Evolutionary conservation across 2,329 filamentous ascomycete genomes (phyloP).

Genomic region (Monosporascus sp.): DNA sequence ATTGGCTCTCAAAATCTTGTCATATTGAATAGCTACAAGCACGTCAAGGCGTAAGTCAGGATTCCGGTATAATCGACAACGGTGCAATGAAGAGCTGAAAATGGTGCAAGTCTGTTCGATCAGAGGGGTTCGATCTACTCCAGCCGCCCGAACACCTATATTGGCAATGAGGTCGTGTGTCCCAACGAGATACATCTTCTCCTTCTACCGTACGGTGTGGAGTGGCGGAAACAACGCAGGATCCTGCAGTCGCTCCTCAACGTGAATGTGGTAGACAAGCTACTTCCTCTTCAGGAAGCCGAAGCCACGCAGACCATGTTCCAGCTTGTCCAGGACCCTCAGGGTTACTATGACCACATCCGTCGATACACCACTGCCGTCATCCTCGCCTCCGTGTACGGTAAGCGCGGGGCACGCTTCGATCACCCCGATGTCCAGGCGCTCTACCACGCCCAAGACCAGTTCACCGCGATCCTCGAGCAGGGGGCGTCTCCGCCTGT

Average conservation of each 20-base stretch:
- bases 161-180: not conserved
- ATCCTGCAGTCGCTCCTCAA: not conserved
- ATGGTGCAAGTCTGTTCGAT: not conserved
- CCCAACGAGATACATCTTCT: not conserved
- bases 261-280: not conserved
- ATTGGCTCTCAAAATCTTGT: conserved; percentile 2
- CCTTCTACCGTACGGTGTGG: not conserved
- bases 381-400: not conserved
- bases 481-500: not conserved
- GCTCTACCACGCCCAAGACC: not conserved
- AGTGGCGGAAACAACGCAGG: conserved; percentile 1
- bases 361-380: not conserved
- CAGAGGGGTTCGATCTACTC: not conserved
- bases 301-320: not conserved
- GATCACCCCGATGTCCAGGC: not conserved
- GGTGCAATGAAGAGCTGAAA: not conserved
- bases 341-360: not conserved
- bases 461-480: conserved; percentile 1
- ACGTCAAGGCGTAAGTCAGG: conserved; percentile 2
- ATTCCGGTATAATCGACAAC: not conserved
- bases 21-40: conserved; percentile 1
- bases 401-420: not conserved
- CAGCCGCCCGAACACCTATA: not conserved
- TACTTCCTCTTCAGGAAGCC: not conserved
- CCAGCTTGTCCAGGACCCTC: not conserved